A percentile compares a stretch with the other conserved stretches of the same genome.
Evolutionary conservation across 176 grass and related monocot genomes (phyloP).

Genomic region (Pontederia crassipes): DNA sequence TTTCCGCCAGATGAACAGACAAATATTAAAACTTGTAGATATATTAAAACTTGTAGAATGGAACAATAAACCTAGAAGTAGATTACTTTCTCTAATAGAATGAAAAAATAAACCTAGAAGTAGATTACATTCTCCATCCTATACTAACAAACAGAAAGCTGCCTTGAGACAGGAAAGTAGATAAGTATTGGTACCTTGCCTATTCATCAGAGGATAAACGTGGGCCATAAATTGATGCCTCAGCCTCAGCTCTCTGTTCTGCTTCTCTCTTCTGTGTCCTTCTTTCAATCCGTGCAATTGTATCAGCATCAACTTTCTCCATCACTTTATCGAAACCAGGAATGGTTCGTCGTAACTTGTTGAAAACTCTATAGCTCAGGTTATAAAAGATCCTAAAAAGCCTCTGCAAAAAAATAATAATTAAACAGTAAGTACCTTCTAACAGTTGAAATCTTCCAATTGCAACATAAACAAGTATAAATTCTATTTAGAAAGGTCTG

Average conservation of each 20-base stretch:
- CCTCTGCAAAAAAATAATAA: conserved; percentile 3
- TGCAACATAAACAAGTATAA: neutral
- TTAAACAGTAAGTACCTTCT: neutral
- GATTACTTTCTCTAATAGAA: too few relatives aligned
- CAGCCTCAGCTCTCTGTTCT: conserved; percentile 2
- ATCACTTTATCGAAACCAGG: conserved; percentile 15
- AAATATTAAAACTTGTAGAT: too few relatives aligned
- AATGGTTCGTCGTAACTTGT: conserved; percentile 9
- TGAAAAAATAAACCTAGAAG: too few relatives aligned
- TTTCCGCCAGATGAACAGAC: too few relatives aligned
- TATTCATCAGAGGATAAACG: neutral
- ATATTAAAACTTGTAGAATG: too few relatives aligned
- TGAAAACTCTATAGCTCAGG: conserved; percentile 21
- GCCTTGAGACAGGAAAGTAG: neutral
- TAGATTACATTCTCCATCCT: too few relatives aligned
- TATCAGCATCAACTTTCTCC: conserved; percentile 19
- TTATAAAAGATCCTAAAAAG: conserved; percentile 18
- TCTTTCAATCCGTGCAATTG: neutral
- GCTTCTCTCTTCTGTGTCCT: conserved; percentile 1
- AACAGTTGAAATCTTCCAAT: neutral
- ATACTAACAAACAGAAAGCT: too few relatives aligned
- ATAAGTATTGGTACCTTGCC: neutral
- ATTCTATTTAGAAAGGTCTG: neutral
- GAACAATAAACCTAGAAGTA: too few relatives aligned
- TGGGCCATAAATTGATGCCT: neutral